Evolutionary conservation across 768 basidiomycete species (phyloP).

Genomic region (Suillus hirtellus): DNA sequence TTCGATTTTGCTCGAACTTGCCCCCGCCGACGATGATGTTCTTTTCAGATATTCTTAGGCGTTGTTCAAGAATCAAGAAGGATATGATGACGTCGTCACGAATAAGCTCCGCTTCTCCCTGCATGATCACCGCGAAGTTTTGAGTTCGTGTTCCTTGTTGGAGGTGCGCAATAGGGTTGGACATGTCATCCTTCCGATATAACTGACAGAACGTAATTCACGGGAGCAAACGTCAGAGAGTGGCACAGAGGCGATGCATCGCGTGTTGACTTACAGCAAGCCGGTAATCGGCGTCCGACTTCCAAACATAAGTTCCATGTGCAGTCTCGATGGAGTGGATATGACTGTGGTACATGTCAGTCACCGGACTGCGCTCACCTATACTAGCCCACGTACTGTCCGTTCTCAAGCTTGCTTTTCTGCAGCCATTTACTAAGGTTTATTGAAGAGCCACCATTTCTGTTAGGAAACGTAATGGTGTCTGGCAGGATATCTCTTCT

Average conservation of each 20-base stretch:
- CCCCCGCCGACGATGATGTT: slow-evolving; percentile 14
- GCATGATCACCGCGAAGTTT: slow-evolving; percentile 16
- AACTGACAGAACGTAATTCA: slow-evolving; percentile 10
- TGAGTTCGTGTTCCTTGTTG: slow-evolving; percentile 7
- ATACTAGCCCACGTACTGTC: slow-evolving; percentile 14
- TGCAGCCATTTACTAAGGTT: slow-evolving; percentile 18
- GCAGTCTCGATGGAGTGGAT: slow-evolving; percentile 15
- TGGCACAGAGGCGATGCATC: neutral
- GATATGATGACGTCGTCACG: slow-evolving; percentile 19
- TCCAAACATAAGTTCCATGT: slow-evolving; percentile 13
- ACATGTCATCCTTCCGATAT: slow-evolving; percentile 13
- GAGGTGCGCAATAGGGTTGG: slow-evolving; percentile 15
- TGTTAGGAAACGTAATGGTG: slow-evolving; percentile 16
- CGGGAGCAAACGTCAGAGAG: neutral
- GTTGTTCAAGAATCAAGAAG: slow-evolving; percentile 19
- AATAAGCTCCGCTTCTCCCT: slow-evolving; percentile 11
- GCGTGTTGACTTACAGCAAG: slow-evolving; percentile 13
- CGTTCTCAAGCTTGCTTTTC: slow-evolving; percentile 13
- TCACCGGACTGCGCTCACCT: neutral
- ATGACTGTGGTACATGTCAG: slow-evolving; percentile 8
- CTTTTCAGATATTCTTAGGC: slow-evolving; percentile 14
- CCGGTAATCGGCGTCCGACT: slow-evolving; percentile 16
- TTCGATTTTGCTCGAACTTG: slow-evolving; percentile 18
- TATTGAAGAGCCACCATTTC: slow-evolving; percentile 8
- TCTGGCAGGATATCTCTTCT: slow-evolving; percentile 17